phyloP scores from a whole-genome alignment of 2,329 filamentous ascomycete genomes.

The Madurella mycetomatis region DNA sequence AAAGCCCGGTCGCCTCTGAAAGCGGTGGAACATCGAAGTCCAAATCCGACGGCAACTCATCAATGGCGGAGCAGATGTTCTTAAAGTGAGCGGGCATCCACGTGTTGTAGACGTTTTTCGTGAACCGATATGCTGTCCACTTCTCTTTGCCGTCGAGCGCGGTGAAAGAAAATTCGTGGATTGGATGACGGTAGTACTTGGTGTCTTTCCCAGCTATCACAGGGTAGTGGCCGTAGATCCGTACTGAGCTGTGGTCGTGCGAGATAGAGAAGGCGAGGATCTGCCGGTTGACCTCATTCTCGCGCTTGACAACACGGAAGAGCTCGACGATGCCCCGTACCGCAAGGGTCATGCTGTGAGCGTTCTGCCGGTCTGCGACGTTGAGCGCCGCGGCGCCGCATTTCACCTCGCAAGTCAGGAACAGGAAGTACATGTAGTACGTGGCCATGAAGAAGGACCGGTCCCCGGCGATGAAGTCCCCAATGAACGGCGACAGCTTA shows the following conservation, averaged over 20 bases:
- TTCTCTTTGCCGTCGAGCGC: slow-evolving; percentile 9
- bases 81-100: too few relatives aligned
- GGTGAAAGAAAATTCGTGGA: slow-evolving; percentile 33
- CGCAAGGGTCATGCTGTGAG: slow-evolving; percentile 36
- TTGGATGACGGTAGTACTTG: slow-evolving; percentile 37
- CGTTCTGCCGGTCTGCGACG: slow-evolving; percentile 38
- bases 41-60: neutral
- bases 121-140: slow-evolving; percentile 7
- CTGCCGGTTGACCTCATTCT: slow-evolving; percentile 34
- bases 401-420: slow-evolving; percentile 47
- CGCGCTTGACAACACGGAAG: slow-evolving; percentile 34
- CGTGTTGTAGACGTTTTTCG: too few relatives aligned
- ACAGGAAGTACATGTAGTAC: slow-evolving; percentile 47
- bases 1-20: too few relatives aligned
- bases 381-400: slow-evolving; percentile 36
- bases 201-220: slow-evolving; percentile 33
- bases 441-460: slow-evolving; percentile 41
- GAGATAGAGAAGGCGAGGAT: too few relatives aligned
- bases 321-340: slow-evolving; percentile 38
- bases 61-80: too few relatives aligned
- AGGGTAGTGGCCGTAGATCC: slow-evolving; percentile 41
- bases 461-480: slow-evolving; percentile 30
- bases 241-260: slow-evolving; percentile 19
- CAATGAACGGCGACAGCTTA: slow-evolving; percentile 38
- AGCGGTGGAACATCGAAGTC: neutral